Evolutionary conservation across 139 green algal genomes (phyloP).

Genomic region (Trebouxia sp.): DNA sequence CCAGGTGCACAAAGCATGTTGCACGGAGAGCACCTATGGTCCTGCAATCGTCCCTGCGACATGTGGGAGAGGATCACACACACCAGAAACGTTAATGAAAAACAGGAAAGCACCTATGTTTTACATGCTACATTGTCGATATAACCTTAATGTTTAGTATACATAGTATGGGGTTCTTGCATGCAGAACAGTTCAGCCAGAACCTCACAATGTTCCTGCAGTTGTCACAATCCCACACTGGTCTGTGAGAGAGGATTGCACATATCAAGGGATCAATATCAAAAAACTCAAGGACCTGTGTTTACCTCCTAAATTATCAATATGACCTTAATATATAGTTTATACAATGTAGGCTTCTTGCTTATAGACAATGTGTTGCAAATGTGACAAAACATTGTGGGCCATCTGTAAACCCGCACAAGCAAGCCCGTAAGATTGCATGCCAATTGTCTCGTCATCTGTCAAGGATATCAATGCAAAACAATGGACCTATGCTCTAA

Average conservation of each 20-base stretch:
- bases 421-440: constrained; percentile 26
- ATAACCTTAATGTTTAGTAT: constrained; percentile 13
- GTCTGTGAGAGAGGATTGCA: constrained; percentile 15
- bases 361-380: constrained; percentile 23
- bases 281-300: constrained; percentile 19
- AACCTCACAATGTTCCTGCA: constrained; percentile 13
- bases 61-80: constrained; percentile 21
- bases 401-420: constrained; percentile 12
- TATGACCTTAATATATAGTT: constrained; percentile 4
- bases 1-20: constrained; percentile 22
- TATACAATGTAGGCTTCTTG: constrained; percentile 9
- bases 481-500: constrained; percentile 20
- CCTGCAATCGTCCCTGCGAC: constrained; percentile 2
- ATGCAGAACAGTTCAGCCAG: constrained; percentile 14
- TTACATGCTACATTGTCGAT: constrained; percentile 21
- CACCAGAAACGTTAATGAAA: constrained; percentile 14
- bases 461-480: constrained; percentile 24
- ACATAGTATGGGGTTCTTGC: constrained; percentile 16
- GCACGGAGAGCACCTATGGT: constrained; percentile 15
- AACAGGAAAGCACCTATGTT: constrained; percentile 19
- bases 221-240: constrained; percentile 16
- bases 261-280: not conserved
- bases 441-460: constrained; percentile 15
- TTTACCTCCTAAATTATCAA: constrained; percentile 20
- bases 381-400: constrained; percentile 20